These are phyloP conservation scores for Fusarium verrucosum DNA, from an alignment of 2,329 filamentous ascomycete genomes.

Conservation along the genomic window DNA sequence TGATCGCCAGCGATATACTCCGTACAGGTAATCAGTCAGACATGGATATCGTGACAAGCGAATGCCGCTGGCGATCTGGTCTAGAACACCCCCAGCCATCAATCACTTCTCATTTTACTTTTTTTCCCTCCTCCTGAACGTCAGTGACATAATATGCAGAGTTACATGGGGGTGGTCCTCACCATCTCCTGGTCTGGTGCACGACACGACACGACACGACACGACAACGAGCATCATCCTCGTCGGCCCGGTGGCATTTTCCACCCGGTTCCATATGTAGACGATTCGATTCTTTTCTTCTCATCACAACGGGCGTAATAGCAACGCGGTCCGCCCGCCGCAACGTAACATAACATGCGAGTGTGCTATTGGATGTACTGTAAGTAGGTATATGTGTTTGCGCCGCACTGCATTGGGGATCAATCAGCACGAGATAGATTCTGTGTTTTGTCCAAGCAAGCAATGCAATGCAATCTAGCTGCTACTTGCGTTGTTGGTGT, in stretches of 20 bases:
- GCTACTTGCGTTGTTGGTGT: neutral
- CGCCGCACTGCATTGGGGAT: slow-evolving; percentile 17
- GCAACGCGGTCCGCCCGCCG: slow-evolving; percentile 23
- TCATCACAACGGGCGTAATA: slow-evolving; percentile 22
- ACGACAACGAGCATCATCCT: slow-evolving; percentile 1
- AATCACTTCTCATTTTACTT: slow-evolving; percentile 21
- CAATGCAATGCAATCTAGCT: neutral
- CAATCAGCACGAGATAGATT: slow-evolving; percentile 11
- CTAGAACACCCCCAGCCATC: slow-evolving; percentile 25
- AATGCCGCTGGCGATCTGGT: slow-evolving; percentile 23
- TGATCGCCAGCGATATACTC: no score
- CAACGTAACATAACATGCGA: slow-evolving; percentile 17
- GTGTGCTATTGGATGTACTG: slow-evolving; percentile 1
- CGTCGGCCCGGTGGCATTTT: slow-evolving; percentile 5
- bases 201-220: neutral
- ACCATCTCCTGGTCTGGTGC: slow-evolving; percentile 1
- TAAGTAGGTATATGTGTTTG: slow-evolving; percentile 28
- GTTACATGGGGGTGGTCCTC: slow-evolving; percentile 11
- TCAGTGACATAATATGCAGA: neutral
- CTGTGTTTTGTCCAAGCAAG: neutral
- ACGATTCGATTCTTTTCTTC: neutral
- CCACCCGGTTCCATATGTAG: slow-evolving; percentile 4
- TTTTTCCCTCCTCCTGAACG: slow-evolving; percentile 5
- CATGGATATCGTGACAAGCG: slow-evolving; percentile 17
- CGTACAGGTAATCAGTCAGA: slow-evolving; percentile 1